phyloP scores from a whole-genome alignment of 495 filamentous ascomycete genomes.

The Penicillium tannophilum region DNA sequence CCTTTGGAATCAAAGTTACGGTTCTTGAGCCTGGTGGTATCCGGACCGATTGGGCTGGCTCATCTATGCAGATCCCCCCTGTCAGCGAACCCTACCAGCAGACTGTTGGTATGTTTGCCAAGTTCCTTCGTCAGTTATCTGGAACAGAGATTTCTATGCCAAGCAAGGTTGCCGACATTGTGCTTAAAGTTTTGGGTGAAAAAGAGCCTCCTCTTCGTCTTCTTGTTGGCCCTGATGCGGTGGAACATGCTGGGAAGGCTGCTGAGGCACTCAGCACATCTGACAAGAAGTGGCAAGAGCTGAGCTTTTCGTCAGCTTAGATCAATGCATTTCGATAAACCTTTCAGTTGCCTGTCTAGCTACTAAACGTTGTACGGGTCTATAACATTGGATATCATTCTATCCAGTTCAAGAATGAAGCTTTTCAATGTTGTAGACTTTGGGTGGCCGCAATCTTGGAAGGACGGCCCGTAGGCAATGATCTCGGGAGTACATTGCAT shows the following conservation, averaged over 20 bases:
- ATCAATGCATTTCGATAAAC: not conserved
- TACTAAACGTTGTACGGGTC: too few relatives aligned
- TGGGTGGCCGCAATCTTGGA: too few relatives aligned
- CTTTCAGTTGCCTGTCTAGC: too few relatives aligned
- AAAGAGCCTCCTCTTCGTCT: slow-evolving; percentile 28
- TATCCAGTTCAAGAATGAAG: too few relatives aligned
- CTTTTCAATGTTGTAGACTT: too few relatives aligned
- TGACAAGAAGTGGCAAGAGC: slow-evolving; percentile 27
- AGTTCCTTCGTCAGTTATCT: not conserved
- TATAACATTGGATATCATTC: too few relatives aligned
- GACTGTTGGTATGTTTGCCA: slow-evolving; percentile 16
- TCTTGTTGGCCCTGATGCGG: slow-evolving; percentile 30
- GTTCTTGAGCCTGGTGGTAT: slow-evolving; percentile 43
- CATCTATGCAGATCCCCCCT: slow-evolving; percentile 28
- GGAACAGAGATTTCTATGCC: slow-evolving; percentile 16
- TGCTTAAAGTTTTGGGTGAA: slow-evolving; percentile 18
- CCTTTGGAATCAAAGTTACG: slow-evolving; percentile 31
- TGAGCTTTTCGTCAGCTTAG: slow-evolving; percentile 19
- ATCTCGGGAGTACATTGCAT: too few relatives aligned
- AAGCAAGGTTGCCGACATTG: slow-evolving; percentile 27
- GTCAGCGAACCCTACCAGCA: slow-evolving; percentile 31
- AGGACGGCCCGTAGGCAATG: too few relatives aligned
- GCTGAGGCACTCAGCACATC: slow-evolving; percentile 19
- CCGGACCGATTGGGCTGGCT: slow-evolving; percentile 36
- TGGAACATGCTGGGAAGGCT: slow-evolving; percentile 22